phyloP scores from a whole-genome alignment of 2,329 filamentous ascomycete genomes.

The Epichloe coenophiala region DNA sequence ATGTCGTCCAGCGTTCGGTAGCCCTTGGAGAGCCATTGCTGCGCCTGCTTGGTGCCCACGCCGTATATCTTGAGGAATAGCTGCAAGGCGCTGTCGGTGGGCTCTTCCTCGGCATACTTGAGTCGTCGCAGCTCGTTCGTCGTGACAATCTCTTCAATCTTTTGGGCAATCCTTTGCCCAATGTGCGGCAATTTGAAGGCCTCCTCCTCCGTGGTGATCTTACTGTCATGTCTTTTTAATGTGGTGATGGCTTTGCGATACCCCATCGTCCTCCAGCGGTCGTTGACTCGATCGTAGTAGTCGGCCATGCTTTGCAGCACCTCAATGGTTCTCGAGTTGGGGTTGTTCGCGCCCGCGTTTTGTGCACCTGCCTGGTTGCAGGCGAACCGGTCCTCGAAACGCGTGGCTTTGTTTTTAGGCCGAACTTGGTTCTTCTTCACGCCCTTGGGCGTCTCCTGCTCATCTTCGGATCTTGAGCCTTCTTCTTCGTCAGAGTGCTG shows the following conservation, averaged over 20 bases:
- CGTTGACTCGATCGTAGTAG: slow-evolving; percentile 61
- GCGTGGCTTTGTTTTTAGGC: slow-evolving; percentile 13
- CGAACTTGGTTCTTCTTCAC: neutral
- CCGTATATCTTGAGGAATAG: slow-evolving; percentile 70
- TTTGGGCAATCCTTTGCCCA: slow-evolving; percentile 59
- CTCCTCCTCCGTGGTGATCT: slow-evolving; percentile 55
- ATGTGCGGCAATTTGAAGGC: slow-evolving; percentile 56
- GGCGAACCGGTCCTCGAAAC: slow-evolving; percentile 36
- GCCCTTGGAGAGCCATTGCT: slow-evolving; percentile 61
- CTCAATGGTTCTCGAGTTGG: slow-evolving; percentile 64
- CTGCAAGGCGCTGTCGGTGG: slow-evolving; percentile 49
- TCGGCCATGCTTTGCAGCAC: slow-evolving; percentile 66
- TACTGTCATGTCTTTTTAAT: slow-evolving; percentile 49
- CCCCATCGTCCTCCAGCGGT: slow-evolving; percentile 61
- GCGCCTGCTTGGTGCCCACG: slow-evolving; percentile 56
- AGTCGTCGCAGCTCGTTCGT: slow-evolving; percentile 61
- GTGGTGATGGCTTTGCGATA: slow-evolving; percentile 70
- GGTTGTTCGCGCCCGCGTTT: slow-evolving; percentile 36
- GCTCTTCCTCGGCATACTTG: slow-evolving; percentile 55
- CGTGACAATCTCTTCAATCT: slow-evolving; percentile 78
- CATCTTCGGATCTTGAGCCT: neutral
- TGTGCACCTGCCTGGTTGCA: slow-evolving; percentile 40
- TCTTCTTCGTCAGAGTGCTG: slow-evolving; percentile 4
- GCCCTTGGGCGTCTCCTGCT: neutral
- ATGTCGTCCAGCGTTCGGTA: slow-evolving; percentile 64